Conservation (phyloP, 305 asterid genomes). For the Solanum chacoense region DNA sequence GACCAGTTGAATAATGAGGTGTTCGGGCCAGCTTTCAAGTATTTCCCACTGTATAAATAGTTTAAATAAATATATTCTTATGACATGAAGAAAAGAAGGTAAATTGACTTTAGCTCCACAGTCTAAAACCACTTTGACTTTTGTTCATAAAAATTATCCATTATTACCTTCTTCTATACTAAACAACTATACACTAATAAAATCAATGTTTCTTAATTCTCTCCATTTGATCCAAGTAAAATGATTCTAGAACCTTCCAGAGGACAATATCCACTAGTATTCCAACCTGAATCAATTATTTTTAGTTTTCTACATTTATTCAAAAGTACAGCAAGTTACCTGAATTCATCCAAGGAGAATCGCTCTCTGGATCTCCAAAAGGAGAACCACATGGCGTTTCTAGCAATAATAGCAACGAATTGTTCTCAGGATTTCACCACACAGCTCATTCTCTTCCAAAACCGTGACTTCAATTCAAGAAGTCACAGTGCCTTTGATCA, state of each 20-base stretch:
- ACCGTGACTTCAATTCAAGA: not conserved
- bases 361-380: constrained; percentile 96
- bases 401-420: not conserved
- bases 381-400: constrained; percentile 67
- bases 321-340: constrained; percentile 25
- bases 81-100: not conserved
- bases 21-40: not conserved
- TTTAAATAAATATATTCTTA: not conserved
- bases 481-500: not conserved
- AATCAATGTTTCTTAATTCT: not conserved
- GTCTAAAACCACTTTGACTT: not conserved
- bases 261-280: not conserved
- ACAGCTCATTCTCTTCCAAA: not conserved
- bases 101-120: not conserved
- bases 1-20: not conserved
- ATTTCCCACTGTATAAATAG: not conserved
- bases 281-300: not conserved
- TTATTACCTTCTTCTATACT: not conserved
- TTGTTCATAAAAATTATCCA: not conserved
- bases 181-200: not conserved
- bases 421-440: not conserved
- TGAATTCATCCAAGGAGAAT: constrained; percentile 84
- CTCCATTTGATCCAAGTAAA: not conserved
- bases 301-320: not conserved
- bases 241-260: not conserved